Evolutionary conservation across 106 monocot species (phyloP).

Genomic region (Platanthera zijinensis): DNA sequence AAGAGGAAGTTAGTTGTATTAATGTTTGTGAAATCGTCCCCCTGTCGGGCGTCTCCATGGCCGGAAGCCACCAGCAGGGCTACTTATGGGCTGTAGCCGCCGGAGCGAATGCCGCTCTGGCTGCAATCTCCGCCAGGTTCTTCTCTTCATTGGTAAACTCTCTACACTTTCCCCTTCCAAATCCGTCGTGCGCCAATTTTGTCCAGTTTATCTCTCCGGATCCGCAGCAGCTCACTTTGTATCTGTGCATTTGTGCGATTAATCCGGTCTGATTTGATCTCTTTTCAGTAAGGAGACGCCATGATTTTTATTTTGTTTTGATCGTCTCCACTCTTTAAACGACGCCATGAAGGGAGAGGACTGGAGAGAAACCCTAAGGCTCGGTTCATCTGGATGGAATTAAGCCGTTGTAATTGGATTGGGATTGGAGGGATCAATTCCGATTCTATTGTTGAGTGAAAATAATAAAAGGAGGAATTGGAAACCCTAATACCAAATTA

Average conservation of each 20-base stretch:
- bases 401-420: no score
- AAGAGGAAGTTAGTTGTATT: no score
- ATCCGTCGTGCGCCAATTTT: neutral
- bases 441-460: no score
- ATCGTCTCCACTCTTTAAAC: neutral
- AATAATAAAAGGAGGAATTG: no score
- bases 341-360: neutral
- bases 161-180: neutral
- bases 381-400: no score
- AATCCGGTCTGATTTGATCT: neutral
- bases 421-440: no score
- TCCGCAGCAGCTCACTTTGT: neutral
- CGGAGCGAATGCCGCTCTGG: constrained; percentile 61
- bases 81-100: constrained; percentile 67
- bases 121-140: constrained; percentile 68
- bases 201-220: neutral
- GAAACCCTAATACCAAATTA: no score
- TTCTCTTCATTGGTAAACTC: constrained; percentile 34
- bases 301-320: neutral
- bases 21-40: no score
- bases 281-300: neutral
- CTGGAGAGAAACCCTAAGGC: neutral
- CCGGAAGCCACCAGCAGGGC: constrained; percentile 16
- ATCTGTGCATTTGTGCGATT: neutral
- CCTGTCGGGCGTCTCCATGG: constrained; percentile 6